Conservation (phyloP, 1,284 basidiomycete species). For the Melampsora medusae region DNA sequence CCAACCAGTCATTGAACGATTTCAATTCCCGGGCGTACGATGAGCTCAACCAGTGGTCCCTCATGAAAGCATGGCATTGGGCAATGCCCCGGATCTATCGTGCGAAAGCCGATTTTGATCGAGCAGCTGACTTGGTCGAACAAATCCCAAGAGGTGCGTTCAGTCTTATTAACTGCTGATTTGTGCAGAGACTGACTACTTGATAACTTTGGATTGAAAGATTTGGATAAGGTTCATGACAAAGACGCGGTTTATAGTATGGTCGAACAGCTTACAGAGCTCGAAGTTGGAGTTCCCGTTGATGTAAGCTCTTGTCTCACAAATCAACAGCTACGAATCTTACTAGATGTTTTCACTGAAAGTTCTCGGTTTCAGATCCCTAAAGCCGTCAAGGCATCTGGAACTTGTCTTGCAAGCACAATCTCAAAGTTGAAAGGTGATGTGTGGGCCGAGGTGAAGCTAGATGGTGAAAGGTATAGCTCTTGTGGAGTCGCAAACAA, state of each 20-base stretch:
- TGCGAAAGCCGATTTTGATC: conserved; percentile 63
- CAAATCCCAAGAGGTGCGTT: conserved; percentile 46
- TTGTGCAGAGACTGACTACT: neutral
- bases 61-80: conserved; percentile 71
- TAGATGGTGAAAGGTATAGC: conserved; percentile 74
- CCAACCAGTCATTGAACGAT: conserved; percentile 57
- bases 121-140: conserved; percentile 63
- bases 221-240: conserved; percentile 35
- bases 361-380: conserved; percentile 63
- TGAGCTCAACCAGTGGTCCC: conserved; percentile 64
- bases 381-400: conserved; percentile 71
- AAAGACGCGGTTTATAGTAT: neutral
- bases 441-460: conserved; percentile 82
- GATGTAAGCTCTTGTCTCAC: conserved; percentile 21
- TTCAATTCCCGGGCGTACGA: conserved; percentile 64
- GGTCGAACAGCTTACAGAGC: neutral
- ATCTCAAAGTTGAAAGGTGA: conserved; percentile 48
- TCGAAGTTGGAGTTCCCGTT: conserved; percentile 19
- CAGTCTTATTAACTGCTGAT: neutral
- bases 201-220: neutral
- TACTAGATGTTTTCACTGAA: neutral
- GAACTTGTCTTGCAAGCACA: conserved; percentile 45
- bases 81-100: conserved; percentile 64
- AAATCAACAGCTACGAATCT: conserved; percentile 8
- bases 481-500: neutral